Evolutionary conservation across 768 basidiomycete genomes (phyloP), one percentile per base, ranked within the genome.

Genomic region (Coprinopsis strossmayeri): DNA sequence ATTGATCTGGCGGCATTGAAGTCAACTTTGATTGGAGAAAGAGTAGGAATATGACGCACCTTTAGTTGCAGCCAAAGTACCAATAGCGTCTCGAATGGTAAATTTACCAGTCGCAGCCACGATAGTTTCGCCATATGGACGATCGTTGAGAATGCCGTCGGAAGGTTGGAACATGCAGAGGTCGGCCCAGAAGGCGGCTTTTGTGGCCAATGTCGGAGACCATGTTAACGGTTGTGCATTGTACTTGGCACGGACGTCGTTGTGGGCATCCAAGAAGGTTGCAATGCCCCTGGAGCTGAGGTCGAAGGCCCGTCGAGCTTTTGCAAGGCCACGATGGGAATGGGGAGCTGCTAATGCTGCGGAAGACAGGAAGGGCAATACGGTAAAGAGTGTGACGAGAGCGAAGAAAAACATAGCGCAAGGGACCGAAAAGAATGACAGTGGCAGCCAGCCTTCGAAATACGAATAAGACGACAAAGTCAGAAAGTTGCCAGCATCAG

Each of bases 51-150:
- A n/a, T n/a, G n/a, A 61, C 74, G 46, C 53, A 80, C 82, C 57
- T 57, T 64, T 53, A 52, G 81, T 82, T 43, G 60, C 53, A n/a
- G 70, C 55, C 53, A 85, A 84, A 50, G 71, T 67, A 2, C 53
- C 52, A 30, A 84, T 63, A 28, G 77, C 74, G 52, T 63, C 59
- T 11, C 38, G 11, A 51, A 73, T 63, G 35, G 69, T 53, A 53
- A 79, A 78, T 25, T 60, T 44, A 18, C 76, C 76, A 1, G 77
- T 76, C 23, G 71, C 80, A 38, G 76, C 76, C 35, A 72, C 74
- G 26, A 82, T 67, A 57, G 77, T 79, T 58, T 82, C 77, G 34
- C 78, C 77, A 53, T 78, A 79, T 3, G 66, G 65, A 9, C 59
- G 61, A 45, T 61, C 56, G 40, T 66, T 67, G 45, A 81, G 67